These are phyloP conservation scores for Guillardia theta DNA, from an alignment of 78 protist genomes.

Conservation along the genomic window DNA sequence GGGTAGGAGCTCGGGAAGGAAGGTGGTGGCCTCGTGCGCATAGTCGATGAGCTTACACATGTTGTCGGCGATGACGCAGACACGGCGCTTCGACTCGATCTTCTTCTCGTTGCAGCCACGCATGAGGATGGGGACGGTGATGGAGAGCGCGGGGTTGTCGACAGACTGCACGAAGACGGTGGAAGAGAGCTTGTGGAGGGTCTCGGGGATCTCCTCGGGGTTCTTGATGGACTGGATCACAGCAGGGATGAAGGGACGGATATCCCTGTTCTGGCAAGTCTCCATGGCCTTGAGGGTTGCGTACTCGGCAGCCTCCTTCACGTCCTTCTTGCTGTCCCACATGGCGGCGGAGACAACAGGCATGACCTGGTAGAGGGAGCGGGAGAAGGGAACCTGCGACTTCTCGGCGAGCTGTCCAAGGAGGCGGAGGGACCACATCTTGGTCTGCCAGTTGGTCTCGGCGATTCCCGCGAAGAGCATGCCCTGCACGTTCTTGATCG, in stretches of 20 bases:
- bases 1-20: slow-evolving; percentile 69
- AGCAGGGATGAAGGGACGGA: slow-evolving; percentile 53
- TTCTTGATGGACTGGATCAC: slow-evolving; percentile 52
- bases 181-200: slow-evolving; percentile 61
- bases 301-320: slow-evolving; percentile 39
- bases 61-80: slow-evolving; percentile 62
- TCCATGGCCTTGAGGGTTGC: background rate
- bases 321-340: slow-evolving; percentile 55
- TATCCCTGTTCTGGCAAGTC: slow-evolving; percentile 52
- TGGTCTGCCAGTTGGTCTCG: slow-evolving; percentile 19
- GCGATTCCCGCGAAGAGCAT: background rate
- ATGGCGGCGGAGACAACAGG: slow-evolving; percentile 42
- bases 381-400: slow-evolving; percentile 27
- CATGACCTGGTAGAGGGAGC: slow-evolving; percentile 41
- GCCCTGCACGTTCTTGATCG: background rate
- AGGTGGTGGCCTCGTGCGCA: slow-evolving; percentile 64
- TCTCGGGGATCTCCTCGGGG: slow-evolving; percentile 56
- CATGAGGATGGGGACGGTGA: slow-evolving; percentile 58
- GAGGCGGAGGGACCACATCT: background rate
- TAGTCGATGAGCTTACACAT: slow-evolving; percentile 69
- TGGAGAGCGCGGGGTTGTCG: slow-evolving; percentile 50
- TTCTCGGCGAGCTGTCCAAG: slow-evolving; percentile 40
- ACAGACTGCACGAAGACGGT: slow-evolving; percentile 65
- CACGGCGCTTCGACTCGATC: slow-evolving; percentile 53
- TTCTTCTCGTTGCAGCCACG: slow-evolving; percentile 58